These are phyloP conservation scores for Rhododendron griersonianum DNA, from an alignment of 148 eudicot genomes.

Conservation along the genomic window DNA sequence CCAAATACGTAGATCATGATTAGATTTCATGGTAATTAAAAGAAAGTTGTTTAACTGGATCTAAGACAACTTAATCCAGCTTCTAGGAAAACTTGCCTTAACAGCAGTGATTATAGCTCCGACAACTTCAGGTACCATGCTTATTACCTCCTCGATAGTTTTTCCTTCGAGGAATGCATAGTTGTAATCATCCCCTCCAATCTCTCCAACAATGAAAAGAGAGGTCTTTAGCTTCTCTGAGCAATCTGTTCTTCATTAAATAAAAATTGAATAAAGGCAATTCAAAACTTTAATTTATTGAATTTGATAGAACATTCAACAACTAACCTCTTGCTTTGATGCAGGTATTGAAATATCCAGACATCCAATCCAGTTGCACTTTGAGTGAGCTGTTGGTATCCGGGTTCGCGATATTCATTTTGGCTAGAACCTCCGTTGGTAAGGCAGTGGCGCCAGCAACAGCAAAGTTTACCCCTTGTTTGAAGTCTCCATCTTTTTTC, in stretches of 20 bases:
- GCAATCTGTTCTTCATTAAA: background rate
- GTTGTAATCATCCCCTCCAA: background rate
- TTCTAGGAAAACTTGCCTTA: background rate
- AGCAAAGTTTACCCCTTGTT: background rate
- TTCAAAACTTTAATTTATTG: no score
- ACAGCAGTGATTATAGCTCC: background rate
- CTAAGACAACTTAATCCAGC: background rate
- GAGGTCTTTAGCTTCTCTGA: background rate
- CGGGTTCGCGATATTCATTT: background rate
- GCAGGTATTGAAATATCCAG: background rate
- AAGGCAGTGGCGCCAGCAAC: slow-evolving; percentile 3
- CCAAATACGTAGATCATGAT: background rate
- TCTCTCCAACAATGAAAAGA: background rate
- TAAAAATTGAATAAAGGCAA: background rate
- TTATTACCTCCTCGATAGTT: background rate
- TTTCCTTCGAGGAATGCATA: background rate
- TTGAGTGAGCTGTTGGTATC: background rate
- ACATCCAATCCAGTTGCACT: background rate
- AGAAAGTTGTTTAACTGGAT: no score
- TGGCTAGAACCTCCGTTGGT: background rate
- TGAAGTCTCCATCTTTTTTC: background rate
- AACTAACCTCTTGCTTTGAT: background rate
- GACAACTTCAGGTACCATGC: background rate
- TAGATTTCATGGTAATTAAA: background rate
- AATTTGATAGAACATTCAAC: background rate